Evolutionary conservation across 768 basidiomycete species (phyloP), one percentile per base, ranked within the genome.

Genomic region (Candolleomyces aberdarensis): DNA sequence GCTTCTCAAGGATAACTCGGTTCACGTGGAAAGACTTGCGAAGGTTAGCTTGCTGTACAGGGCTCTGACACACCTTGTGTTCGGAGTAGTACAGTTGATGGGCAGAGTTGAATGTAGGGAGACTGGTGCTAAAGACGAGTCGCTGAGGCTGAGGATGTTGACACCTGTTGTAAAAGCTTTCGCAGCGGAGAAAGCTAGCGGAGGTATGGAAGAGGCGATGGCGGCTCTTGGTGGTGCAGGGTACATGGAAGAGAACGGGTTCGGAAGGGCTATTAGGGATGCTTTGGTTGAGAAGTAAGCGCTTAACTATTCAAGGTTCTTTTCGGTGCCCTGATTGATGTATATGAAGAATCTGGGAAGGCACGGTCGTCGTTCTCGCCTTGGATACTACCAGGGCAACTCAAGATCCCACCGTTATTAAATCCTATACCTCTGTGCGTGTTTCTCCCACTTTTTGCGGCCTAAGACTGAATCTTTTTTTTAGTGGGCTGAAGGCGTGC

Each of bases 201-300:
- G 78, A 0, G 87, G 83, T 2, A 85, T 92, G 77, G 87, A 89
- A 62, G 87, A 91, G 64, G 82, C 87, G 39, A 92, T 92, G 89
- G 75, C 84, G 36, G 77, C 84, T 5, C 73, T 92, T 2, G 91
- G 91, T 22, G 90, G 90, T 1, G 85, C 87, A 52, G 91, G 91
- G 0, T 93, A 92, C 66, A 92, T 92, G 89, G 87, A 89, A 65
- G 91, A 93, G 71, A 90, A 84, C 59, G 85, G 83, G 1, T 83
- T 92, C 52, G 88, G 85, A 9, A 76, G 84, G 76, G 78, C 83
- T 14, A 87, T 93, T 31, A 75, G 86, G 4, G 91, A 92, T 73
- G 78, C 78, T 2, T 68, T 88, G 8, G 91, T 92, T 13, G 91
- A 92, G 73, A 88, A 86, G 80, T 80, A 62, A 13, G 72, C 66